phyloP scores from a whole-genome alignment of 345 rosid species.

The Arabidopsis thaliana region DNA sequence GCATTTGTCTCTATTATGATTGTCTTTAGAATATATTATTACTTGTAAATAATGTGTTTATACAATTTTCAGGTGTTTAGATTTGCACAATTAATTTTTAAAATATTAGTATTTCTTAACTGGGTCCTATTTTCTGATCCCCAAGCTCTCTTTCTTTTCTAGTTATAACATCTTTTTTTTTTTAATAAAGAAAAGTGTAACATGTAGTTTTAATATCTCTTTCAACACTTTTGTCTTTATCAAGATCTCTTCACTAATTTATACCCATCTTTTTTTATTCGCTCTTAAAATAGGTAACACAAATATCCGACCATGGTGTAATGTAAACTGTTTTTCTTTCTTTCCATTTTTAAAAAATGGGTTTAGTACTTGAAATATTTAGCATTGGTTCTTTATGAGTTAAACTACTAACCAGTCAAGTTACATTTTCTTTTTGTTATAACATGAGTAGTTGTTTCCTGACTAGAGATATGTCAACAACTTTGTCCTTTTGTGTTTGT shows the following conservation, averaged over 20 bases:
- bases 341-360: background rate
- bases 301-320: background rate
- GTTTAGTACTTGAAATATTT: constrained; percentile 11
- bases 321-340: background rate
- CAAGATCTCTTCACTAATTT: constrained; percentile 36
- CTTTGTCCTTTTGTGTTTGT: constrained; percentile 30
- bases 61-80: constrained; percentile 33
- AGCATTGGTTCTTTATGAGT: constrained; percentile 20
- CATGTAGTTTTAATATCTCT: constrained; percentile 36
- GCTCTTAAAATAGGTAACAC: background rate
- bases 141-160: constrained; percentile 39
- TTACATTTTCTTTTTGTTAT: constrained; percentile 16
- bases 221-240: constrained; percentile 40
- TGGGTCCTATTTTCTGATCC: constrained; percentile 42
- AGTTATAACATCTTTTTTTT: background rate
- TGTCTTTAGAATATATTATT: background rate
- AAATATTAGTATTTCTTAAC: background rate
- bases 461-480: constrained; percentile 37
- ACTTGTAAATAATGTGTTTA: background rate
- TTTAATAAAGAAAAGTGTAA: constrained; percentile 13
- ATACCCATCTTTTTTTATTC: background rate
- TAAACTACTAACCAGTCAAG: constrained; percentile 32
- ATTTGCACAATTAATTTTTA: constrained; percentile 9
- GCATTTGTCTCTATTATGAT: constrained; percentile 1
- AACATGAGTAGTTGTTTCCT: constrained; percentile 37